These are phyloP conservation scores for Colletotrichum liaoningense DNA, from an alignment of 2,329 filamentous ascomycete species.

Conservation along the genomic window DNA sequence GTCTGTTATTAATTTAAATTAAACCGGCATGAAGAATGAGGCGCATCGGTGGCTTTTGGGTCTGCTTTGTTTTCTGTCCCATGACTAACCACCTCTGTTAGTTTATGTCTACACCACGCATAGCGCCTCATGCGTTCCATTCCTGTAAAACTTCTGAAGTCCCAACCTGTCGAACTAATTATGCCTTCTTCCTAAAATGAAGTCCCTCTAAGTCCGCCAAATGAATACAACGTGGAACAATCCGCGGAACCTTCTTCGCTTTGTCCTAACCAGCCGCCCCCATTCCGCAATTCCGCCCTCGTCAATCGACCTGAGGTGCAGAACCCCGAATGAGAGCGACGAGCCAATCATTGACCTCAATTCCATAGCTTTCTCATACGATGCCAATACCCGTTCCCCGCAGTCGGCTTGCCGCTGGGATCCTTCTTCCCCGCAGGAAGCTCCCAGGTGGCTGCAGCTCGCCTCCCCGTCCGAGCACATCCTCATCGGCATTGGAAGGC, in stretches of 20 bases:
- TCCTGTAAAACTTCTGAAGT: too few species aligned
- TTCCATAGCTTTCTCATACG: not conserved
- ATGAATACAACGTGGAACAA: too few species aligned
- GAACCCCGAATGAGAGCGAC: not conserved
- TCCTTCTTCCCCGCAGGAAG: constrained; percentile 25
- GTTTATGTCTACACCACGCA: too few species aligned
- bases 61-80: too few species aligned
- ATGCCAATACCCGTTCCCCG: not conserved
- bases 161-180: too few species aligned
- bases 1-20: too few species aligned
- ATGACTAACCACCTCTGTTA: too few species aligned
- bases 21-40: too few species aligned
- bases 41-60: too few species aligned
- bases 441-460: constrained; percentile 1
- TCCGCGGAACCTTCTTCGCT: not conserved
- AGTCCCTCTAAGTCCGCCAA: too few species aligned
- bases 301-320: not conserved
- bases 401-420: constrained; percentile 5
- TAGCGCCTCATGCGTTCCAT: too few species aligned
- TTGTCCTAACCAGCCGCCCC: not conserved
- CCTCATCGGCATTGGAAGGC: constrained; percentile 19
- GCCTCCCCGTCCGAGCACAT: not conserved
- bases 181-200: too few species aligned
- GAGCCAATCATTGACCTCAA: not conserved
- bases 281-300: not conserved